Percentiles rank a stretch among this genome's conserved stretches.
Evolutionary conservation across 371 early-diverging fungal species (phyloP).

Genomic region (Furculomyces boomerangus): DNA sequence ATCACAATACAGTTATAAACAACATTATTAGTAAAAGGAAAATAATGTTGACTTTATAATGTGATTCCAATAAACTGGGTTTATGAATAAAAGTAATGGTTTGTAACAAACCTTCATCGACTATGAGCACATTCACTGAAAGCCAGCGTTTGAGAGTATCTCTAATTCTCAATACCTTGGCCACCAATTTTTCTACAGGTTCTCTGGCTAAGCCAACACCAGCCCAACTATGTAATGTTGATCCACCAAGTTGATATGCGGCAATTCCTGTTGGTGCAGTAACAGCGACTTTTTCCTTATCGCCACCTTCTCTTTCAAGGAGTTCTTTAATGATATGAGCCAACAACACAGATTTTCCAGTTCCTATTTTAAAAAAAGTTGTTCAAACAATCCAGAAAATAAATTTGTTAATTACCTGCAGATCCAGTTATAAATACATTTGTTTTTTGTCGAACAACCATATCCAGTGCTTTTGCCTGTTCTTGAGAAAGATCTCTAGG

Average conservation of each 20-base stretch:
- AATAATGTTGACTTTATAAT: neutral
- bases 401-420: conserved; percentile 29
- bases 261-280: conserved; percentile 86
- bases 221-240: conserved; percentile 61
- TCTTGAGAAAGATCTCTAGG: conserved; percentile 27
- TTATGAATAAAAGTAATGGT: neutral
- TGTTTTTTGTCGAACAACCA: conserved; percentile 28
- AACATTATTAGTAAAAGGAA: neutral
- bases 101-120: conserved; percentile 43
- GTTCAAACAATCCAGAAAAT: neutral
- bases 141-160: conserved; percentile 32
- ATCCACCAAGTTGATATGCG: conserved; percentile 63
- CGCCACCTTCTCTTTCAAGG: conserved; percentile 6
- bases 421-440: conserved; percentile 63
- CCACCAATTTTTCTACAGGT: conserved; percentile 19
- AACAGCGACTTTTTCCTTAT: conserved; percentile 33
- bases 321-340: conserved; percentile 42
- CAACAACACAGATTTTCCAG: conserved; percentile 56
- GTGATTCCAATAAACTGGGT: neutral
- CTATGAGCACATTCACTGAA: conserved; percentile 46
- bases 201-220: conserved; percentile 52
- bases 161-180: conserved; percentile 15
- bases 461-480: conserved; percentile 32
- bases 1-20: conserved; percentile 7
- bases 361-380: conserved; percentile 23